Evolutionary conservation across 1,139 yeast species (phyloP), one percentile per base, ranked within the genome.

Genomic region (Blastobotrys apis): DNA sequence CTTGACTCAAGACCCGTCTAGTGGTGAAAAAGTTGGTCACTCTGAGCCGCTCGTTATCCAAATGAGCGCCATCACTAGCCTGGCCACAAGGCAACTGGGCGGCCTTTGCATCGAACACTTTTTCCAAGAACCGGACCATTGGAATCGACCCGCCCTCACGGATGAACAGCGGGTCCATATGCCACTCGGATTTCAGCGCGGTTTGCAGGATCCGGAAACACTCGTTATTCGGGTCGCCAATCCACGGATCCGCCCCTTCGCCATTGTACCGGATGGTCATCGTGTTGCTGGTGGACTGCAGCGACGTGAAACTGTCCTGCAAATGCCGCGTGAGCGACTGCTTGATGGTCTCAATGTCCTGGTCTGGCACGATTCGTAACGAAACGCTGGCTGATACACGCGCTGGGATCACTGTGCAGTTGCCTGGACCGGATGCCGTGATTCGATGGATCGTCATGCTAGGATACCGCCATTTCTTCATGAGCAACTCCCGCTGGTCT

Each of bases 71-170:
- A 62, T 92, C 98, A 39, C 94, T 80, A 1, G 94, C 78, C 66
- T 92, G 98, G 0, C 98, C 98, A 62, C 97, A 87, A 1, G 98
- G 98, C 33, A 92, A 77, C 63, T 92, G 97, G 0, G 92, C 95
- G 1, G 97, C 97, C 17, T 87, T 85, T 1, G 97, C 96, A 4
- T 23, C 17, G 54, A 92, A 84, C 16, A 77, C 73, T 60, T 84
- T 84, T 58, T 92, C 98, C 53, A 92, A 68, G 52, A 84, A 84
- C 49, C 97, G 67, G 5, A 94, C 81, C 12, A 92, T 82, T 1
- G 98, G 97, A 60, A 92, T 88, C 1, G 96, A 85, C 0, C 98
- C 98, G 48, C 98, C 98, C 67, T 92, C 98, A 52, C 97, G 77
- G 37, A 92, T 86, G 50, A 81, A 82, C 37, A 92, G 68, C 0